Percentiles rank a stretch among this genome's conserved stretches.
Evolutionary conservation across 2,329 filamentous ascomycete genomes (phyloP).

Genomic region (Aureobasidium sp.): DNA sequence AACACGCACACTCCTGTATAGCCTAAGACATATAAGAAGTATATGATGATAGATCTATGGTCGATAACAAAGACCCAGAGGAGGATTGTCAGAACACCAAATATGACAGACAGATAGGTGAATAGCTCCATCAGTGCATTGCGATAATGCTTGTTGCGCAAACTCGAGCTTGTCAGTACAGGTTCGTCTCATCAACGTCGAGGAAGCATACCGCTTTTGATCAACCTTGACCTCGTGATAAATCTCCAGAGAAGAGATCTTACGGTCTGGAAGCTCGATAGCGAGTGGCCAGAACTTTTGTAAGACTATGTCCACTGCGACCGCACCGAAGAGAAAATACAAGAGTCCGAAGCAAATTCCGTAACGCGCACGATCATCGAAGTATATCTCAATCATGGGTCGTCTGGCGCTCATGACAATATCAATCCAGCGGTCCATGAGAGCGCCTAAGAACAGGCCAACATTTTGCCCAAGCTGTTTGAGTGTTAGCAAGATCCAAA

Average conservation of each 20-base stretch:
- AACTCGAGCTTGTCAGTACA: not conserved
- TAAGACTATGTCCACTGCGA: conserved; percentile 45
- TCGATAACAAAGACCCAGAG: conserved; percentile 14
- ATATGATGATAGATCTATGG: conserved; percentile 10
- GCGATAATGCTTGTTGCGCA: conserved; percentile 12
- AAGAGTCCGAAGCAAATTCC: conserved; percentile 48
- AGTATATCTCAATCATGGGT: conserved; percentile 32
- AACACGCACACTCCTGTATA: conserved; percentile 15
- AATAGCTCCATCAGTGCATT: conserved; percentile 11
- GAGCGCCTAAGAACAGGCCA: conserved; percentile 46
- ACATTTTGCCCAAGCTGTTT: conserved; percentile 41
- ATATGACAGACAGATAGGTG: conserved; percentile 6
- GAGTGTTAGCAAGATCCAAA: not conserved
- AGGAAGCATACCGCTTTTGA: not conserved
- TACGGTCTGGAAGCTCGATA: conserved; percentile 9
- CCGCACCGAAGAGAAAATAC: conserved; percentile 50
- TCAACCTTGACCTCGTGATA: conserved; percentile 7
- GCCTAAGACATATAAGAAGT: conserved; percentile 11
- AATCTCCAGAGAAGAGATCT: conserved; percentile 1
- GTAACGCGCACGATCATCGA: conserved; percentile 33
- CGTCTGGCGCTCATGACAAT: conserved; percentile 35
- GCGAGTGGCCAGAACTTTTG: conserved; percentile 14
- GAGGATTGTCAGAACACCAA: conserved; percentile 11
- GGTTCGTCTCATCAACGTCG: no score
- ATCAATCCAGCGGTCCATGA: conserved; percentile 48